phyloP scores from a whole-genome alignment of 495 filamentous ascomycete species.

The Rhizodiscina lignyota region DNA sequence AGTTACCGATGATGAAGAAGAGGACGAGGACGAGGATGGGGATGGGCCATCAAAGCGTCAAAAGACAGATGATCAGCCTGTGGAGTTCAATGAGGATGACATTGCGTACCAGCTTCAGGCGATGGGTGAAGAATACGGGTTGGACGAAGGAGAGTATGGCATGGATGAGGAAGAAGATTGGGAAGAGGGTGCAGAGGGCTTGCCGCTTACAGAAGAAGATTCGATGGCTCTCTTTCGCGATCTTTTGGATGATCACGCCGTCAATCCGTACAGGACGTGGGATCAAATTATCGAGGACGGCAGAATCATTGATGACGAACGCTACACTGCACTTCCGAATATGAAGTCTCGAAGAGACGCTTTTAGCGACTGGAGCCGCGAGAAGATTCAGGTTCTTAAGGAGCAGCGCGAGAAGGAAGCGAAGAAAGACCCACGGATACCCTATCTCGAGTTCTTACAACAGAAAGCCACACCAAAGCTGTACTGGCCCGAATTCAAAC shows the following conservation, averaged over 20 bases:
- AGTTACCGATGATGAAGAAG: slow-evolving; percentile 40
- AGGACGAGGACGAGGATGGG: slow-evolving; percentile 28
- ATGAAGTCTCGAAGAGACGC: slow-evolving; percentile 68
- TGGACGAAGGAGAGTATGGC: slow-evolving; percentile 55
- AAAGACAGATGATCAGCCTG: slow-evolving; percentile 39
- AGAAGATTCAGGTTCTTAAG: slow-evolving; percentile 51
- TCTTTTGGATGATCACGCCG: slow-evolving; percentile 61
- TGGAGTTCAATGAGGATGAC: slow-evolving; percentile 92
- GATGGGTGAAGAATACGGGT: slow-evolving; percentile 66
- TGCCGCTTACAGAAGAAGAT: slow-evolving; percentile 20
- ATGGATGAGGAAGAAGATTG: slow-evolving; percentile 40
- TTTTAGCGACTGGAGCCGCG: slow-evolving; percentile 65
- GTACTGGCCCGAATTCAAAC: slow-evolving; percentile 92
- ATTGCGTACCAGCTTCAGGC: slow-evolving; percentile 80
- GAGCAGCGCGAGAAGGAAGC: slow-evolving; percentile 58
- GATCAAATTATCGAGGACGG: slow-evolving; percentile 71
- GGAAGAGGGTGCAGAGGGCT: slow-evolving; percentile 52
- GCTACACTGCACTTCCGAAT: slow-evolving; percentile 67
- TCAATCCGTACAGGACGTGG: slow-evolving; percentile 86
- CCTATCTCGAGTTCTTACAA: slow-evolving; percentile 69
- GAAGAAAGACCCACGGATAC: slow-evolving; percentile 71
- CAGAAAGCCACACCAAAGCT: slow-evolving; percentile 71
- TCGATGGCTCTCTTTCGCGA: slow-evolving; percentile 57
- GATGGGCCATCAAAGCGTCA: slow-evolving; percentile 46
- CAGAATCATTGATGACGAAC: slow-evolving; percentile 66